Evolutionary conservation across 345 rosid species (phyloP).

Genomic region (Pistacia integerrima): DNA sequence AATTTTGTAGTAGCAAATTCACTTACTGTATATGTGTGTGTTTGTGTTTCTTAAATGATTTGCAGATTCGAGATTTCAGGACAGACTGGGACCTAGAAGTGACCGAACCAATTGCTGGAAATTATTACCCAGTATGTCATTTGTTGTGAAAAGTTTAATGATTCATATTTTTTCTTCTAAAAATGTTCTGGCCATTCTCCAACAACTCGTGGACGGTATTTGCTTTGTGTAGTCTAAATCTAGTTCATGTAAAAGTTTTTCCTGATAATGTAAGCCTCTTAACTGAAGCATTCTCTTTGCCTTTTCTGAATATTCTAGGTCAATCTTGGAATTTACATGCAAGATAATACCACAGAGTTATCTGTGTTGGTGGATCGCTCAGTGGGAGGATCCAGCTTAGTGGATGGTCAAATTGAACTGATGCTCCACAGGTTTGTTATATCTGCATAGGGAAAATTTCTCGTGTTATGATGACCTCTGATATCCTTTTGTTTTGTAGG

Average conservation of each 20-base stretch:
- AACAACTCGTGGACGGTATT: not conserved
- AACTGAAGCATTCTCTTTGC: constrained; percentile 14
- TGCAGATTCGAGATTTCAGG: constrained; percentile 81
- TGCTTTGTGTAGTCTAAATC: not conserved
- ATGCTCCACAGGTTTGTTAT: constrained; percentile 83
- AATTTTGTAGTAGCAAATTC: too few species aligned
- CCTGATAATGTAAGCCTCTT: not conserved
- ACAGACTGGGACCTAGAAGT: constrained; percentile 87
- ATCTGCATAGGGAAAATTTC: not conserved
- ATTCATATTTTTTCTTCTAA: not conserved
- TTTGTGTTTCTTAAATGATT: constrained; percentile 17
- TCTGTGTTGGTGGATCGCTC: constrained; percentile 91
- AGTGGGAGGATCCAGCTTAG: constrained; percentile 84
- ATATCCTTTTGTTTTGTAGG: constrained; percentile 38
- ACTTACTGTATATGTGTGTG: too few species aligned
- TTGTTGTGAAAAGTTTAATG: not conserved
- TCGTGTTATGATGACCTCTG: constrained; percentile 14
- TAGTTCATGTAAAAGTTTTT: not conserved
- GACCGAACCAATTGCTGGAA: constrained; percentile 88
- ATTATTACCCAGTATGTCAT: constrained; percentile 83
- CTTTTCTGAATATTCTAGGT: constrained; percentile 43
- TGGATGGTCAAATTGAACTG: constrained; percentile 86
- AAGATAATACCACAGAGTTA: constrained; percentile 70
- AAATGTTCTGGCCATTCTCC: constrained; percentile 8
- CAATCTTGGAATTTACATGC: constrained; percentile 78